Percentiles rank a stretch among this genome's conserved stretches.
Conservation (phyloP, 805 yeast species). For the Sugiyamaella smithiae region DNA sequence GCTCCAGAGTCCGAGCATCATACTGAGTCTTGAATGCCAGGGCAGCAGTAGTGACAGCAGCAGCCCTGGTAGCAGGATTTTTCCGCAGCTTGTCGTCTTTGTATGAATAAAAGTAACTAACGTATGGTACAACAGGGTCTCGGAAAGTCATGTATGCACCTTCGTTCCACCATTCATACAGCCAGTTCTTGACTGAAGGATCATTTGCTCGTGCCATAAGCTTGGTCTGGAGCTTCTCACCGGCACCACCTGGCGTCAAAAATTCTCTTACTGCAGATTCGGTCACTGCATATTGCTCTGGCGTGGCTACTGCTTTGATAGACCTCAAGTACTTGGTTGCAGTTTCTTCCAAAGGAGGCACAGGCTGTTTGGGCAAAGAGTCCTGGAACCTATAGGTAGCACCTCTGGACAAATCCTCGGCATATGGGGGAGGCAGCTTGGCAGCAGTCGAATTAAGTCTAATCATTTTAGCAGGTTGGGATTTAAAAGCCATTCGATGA, state of each 20-base stretch:
- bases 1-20: slow-evolving; percentile 70
- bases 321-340: slow-evolving; percentile 65
- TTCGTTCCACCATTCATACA: slow-evolving; percentile 89
- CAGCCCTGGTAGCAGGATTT: slow-evolving; percentile 55
- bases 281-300: slow-evolving; percentile 53
- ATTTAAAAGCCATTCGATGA: slow-evolving; percentile 14
- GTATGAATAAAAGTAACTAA: slow-evolving; percentile 85
- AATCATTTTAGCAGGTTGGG: slow-evolving; percentile 3
- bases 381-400: slow-evolving; percentile 69
- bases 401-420: slow-evolving; percentile 49
- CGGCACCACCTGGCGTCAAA: slow-evolving; percentile 56
- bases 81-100: slow-evolving; percentile 50
- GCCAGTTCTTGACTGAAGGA: slow-evolving; percentile 74
- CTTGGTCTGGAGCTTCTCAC: slow-evolving; percentile 66
- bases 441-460: slow-evolving; percentile 34
- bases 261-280: slow-evolving; percentile 63
- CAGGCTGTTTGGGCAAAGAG: slow-evolving; percentile 79
- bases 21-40: slow-evolving; percentile 63
- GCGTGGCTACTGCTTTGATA: slow-evolving; percentile 61
- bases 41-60: slow-evolving; percentile 66
- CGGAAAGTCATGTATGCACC: slow-evolving; percentile 87
- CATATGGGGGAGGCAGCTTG: slow-evolving; percentile 22
- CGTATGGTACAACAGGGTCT: slow-evolving; percentile 94
- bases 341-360: slow-evolving; percentile 75
- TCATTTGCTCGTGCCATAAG: slow-evolving; percentile 54